Evolutionary conservation across 441 rosid species (phyloP).

Genomic region (Francoa sonchifolia): DNA sequence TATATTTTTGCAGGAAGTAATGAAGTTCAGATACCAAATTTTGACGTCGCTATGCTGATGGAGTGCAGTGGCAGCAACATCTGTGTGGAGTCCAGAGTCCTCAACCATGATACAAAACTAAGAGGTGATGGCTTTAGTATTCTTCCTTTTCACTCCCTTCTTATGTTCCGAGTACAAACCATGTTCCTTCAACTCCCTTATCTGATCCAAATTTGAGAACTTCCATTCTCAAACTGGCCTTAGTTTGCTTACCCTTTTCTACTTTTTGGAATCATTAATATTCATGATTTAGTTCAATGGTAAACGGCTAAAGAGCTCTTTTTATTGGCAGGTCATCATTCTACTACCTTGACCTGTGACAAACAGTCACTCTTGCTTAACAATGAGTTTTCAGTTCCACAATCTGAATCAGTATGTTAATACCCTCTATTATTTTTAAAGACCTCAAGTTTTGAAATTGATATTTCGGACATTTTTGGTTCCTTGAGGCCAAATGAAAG

Average conservation of each 20-base stretch:
- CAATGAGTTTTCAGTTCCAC: slow-evolving; percentile 12
- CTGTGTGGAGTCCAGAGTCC: slow-evolving; percentile 5
- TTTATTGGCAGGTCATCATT: slow-evolving; percentile 20
- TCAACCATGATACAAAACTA: slow-evolving; percentile 17
- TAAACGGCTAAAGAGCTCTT: not conserved
- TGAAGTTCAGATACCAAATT: not conserved
- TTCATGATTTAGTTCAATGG: not conserved
- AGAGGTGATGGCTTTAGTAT: slow-evolving; percentile 13
- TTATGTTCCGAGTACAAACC: slow-evolving; percentile 13
- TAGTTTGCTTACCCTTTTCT: not conserved
- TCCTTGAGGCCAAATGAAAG: too few species aligned
- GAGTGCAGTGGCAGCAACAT: slow-evolving; percentile 5
- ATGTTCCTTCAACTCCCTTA: slow-evolving; percentile 18
- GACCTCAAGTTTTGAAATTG: not conserved
- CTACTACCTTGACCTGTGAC: slow-evolving; percentile 12
- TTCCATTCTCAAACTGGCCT: not conserved
- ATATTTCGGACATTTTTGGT: too few species aligned
- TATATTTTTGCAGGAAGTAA: not conserved
- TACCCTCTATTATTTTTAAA: not conserved
- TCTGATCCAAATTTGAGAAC: too few species aligned
- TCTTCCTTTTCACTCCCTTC: slow-evolving; percentile 19
- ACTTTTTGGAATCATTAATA: not conserved
- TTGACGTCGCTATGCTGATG: not conserved
- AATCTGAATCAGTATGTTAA: slow-evolving; percentile 12
- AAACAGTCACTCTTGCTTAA: slow-evolving; percentile 9